phyloP scores from a whole-genome alignment of 805 yeast species.

The Candida andamanensis region DNA sequence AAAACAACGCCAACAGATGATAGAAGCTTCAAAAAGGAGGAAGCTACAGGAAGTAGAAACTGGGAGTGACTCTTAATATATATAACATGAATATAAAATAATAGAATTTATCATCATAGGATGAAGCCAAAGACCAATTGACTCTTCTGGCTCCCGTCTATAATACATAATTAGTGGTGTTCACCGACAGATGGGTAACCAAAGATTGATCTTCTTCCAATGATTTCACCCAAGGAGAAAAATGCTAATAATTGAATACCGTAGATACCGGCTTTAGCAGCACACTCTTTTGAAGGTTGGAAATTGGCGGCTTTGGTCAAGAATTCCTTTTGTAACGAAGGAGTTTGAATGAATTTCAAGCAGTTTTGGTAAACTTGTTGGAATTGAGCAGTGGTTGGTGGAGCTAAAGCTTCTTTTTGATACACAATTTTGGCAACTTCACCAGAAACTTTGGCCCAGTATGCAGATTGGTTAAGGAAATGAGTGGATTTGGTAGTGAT shows the following conservation, averaged over 20 bases:
- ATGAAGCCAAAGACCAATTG: not conserved
- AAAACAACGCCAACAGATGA: conserved; percentile 62
- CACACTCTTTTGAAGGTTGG: conserved; percentile 49
- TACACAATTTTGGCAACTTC: conserved; percentile 75
- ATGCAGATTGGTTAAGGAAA: conserved; percentile 53
- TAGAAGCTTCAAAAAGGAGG: conserved; percentile 66
- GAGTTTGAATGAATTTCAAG: conserved; percentile 30
- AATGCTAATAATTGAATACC: conserved; percentile 83
- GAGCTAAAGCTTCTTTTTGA: conserved; percentile 87
- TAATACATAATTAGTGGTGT: conserved; percentile 29
- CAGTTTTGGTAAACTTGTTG: conserved; percentile 61
- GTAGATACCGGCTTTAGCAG: conserved; percentile 65
- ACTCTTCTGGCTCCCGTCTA: too few relatives aligned
- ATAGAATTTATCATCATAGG: too few relatives aligned
- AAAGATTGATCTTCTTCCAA: conserved; percentile 91
- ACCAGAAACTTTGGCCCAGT: conserved; percentile 71
- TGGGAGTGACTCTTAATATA: not conserved
- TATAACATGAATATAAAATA: not conserved
- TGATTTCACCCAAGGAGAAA: conserved; percentile 90
- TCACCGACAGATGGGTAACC: conserved; percentile 74
- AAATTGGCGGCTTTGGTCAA: conserved; percentile 42
- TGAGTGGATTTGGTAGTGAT: conserved; percentile 33
- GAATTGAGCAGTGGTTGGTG: conserved; percentile 77
- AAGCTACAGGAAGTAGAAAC: conserved; percentile 22
- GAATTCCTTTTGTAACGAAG: conserved; percentile 56